Evolutionary conservation across 2,329 filamentous ascomycete genomes (phyloP).

Genomic region (Plectosphaerella cucumerina): DNA sequence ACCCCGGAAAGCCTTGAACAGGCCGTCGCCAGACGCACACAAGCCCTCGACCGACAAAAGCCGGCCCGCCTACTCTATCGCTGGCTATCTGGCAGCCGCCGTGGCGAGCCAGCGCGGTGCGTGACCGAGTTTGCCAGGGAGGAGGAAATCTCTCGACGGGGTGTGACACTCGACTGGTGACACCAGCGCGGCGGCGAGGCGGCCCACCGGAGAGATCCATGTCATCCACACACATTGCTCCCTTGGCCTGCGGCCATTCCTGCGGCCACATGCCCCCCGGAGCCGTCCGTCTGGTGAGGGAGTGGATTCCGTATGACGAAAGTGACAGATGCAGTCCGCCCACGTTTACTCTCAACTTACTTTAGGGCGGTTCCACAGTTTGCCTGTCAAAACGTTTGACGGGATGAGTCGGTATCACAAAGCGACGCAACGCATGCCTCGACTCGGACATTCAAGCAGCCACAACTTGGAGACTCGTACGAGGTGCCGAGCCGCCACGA

Average conservation of each 20-base stretch:
- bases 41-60: too few species aligned
- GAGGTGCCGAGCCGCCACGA: too few species aligned
- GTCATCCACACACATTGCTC: slow-evolving; percentile 2
- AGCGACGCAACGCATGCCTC: neutral
- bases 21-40: too few species aligned
- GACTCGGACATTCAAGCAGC: too few species aligned
- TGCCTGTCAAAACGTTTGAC: neutral
- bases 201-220: neutral
- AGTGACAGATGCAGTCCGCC: slow-evolving; percentile 8
- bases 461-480: too few species aligned
- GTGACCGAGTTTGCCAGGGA: too few species aligned
- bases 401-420: neutral
- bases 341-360: slow-evolving; percentile 8
- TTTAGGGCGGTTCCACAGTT: slow-evolving; percentile 5
- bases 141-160: too few species aligned
- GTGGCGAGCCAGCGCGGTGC: too few species aligned
- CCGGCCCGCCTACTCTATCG: too few species aligned
- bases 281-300: slow-evolving; percentile 8
- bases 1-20: too few species aligned
- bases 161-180: neutral
- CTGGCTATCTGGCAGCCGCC: too few species aligned
- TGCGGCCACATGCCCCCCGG: slow-evolving; percentile 8
- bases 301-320: slow-evolving; percentile 6
- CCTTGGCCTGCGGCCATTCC: slow-evolving; percentile 12
- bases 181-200: neutral